Percentiles rank a stretch among this genome's conserved stretches.
Evolutionary conservation across 495 filamentous ascomycete genomes (phyloP).

Genomic region (Podospora pseudopauciseta): DNA sequence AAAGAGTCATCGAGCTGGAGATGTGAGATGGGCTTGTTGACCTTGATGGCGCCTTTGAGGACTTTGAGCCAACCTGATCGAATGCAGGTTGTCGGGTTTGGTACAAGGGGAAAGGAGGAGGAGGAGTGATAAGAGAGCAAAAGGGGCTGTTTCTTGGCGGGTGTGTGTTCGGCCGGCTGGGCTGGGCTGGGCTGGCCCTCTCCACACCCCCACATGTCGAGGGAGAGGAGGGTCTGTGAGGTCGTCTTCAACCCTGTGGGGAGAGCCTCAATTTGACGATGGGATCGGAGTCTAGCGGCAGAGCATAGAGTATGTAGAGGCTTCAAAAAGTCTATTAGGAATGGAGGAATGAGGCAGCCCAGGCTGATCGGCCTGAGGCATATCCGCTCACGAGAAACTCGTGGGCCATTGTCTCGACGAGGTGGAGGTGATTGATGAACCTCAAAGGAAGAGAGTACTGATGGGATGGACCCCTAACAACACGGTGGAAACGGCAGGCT

Average conservation of each 20-base stretch:
- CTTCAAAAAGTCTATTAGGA: too few relatives aligned
- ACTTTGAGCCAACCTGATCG: too few relatives aligned
- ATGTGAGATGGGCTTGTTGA: neutral
- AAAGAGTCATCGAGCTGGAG: neutral
- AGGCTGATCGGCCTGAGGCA: neutral
- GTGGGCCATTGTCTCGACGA: neutral
- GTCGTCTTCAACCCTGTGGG: neutral
- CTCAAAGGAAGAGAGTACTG: neutral
- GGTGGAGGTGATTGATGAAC: neutral
- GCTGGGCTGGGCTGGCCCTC: neutral
- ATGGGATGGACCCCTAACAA: neutral
- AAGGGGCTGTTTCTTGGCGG: neutral
- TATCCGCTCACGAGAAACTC: neutral
- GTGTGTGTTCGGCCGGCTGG: neutral
- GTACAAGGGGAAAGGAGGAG: neutral
- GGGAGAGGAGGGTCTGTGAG: too few relatives aligned
- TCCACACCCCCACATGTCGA: neutral
- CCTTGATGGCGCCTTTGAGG: neutral
- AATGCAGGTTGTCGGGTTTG: neutral
- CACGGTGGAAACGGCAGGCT: neutral
- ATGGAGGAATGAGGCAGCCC: too few relatives aligned
- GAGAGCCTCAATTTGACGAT: too few relatives aligned
- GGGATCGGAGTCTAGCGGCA: too few relatives aligned
- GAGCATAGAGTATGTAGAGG: too few relatives aligned
- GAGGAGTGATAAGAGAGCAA: neutral